A percentile compares a stretch with the other conserved stretches of the same genome.
Evolutionary conservation across 1,284 basidiomycete species (phyloP).

Genomic region (Golubevia pallescens): DNA sequence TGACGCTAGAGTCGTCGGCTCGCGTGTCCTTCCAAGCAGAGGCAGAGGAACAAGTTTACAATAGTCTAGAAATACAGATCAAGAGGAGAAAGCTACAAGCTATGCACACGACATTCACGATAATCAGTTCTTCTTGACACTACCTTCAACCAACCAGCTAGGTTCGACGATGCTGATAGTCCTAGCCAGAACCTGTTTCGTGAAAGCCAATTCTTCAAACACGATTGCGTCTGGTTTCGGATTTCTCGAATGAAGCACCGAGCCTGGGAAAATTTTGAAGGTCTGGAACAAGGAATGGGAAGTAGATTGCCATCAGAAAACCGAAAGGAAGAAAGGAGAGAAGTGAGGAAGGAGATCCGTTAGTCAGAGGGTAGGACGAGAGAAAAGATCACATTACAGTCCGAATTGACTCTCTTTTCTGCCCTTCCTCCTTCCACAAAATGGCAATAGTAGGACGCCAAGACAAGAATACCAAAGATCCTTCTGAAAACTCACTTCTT

Average conservation of each 20-base stretch:
- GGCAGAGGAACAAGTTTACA: too few species aligned
- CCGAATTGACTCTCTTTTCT: too few species aligned
- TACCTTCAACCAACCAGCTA: constrained; percentile 24
- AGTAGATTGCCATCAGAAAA: not conserved
- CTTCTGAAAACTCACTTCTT: not conserved
- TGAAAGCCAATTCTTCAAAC: constrained; percentile 61
- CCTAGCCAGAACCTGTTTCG: constrained; percentile 50
- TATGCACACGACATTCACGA: too few species aligned
- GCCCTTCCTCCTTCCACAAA: too few species aligned
- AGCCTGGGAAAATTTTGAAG: constrained; percentile 56
- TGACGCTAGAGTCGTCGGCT: too few species aligned
- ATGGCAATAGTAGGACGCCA: too few species aligned
- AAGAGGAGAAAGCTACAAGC: too few species aligned
- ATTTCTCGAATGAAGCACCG: constrained; percentile 28
- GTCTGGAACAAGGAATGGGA: constrained; percentile 8
- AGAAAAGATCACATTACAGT: not conserved
- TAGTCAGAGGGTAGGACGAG: too few species aligned
- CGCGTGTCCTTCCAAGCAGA: too few species aligned
- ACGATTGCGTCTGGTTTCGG: constrained; percentile 27
- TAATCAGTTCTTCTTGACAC: too few species aligned
- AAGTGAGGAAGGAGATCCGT: not conserved
- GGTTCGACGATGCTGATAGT: constrained; percentile 52
- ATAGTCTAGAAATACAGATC: too few species aligned
- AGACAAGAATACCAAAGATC: too few species aligned
- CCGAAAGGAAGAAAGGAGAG: constrained; percentile 1